These are phyloP conservation scores for Salvia sclarea DNA, from an alignment of 305 asterid species.

Conservation along the genomic window DNA sequence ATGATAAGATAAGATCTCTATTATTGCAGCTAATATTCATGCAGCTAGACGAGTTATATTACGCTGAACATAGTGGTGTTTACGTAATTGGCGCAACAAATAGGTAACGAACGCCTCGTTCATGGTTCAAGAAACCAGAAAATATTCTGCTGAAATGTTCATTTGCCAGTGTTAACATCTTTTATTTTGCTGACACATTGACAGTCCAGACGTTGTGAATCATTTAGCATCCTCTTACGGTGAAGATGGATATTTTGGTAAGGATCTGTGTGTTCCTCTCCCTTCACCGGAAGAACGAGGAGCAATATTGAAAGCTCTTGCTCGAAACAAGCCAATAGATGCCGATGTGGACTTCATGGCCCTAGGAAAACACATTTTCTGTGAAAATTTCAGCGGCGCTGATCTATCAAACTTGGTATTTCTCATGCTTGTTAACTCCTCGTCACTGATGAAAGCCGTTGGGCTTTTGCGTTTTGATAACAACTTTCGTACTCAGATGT, in stretches of 20 bases:
- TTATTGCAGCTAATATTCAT: constrained; percentile 46
- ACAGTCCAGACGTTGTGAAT: constrained; percentile 41
- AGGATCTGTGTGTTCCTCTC: constrained; percentile 62
- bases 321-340: constrained; percentile 64
- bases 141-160: background rate
- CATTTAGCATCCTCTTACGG: background rate
- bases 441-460: background rate
- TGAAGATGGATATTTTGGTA: background rate
- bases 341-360: constrained; percentile 62
- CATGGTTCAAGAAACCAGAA: background rate
- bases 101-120: constrained; percentile 47
- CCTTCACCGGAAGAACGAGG: constrained; percentile 80
- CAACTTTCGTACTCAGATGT: too few species aligned
- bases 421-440: constrained; percentile 20
- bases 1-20: background rate
- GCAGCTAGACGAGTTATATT: too few species aligned
- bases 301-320: constrained; percentile 67
- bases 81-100: constrained; percentile 86
- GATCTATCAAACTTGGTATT: constrained; percentile 71
- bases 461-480: background rate
- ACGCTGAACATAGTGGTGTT: too few species aligned
- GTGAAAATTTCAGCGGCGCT: constrained; percentile 76
- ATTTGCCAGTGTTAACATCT: too few species aligned
- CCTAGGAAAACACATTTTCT: constrained; percentile 54
- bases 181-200: constrained; percentile 26